A percentile compares a stretch with the other conserved stretches of the same genome.
Conservation (phyloP, 192 early-diverging fungal genomes). For the Spinellus fusiger region DNA sequence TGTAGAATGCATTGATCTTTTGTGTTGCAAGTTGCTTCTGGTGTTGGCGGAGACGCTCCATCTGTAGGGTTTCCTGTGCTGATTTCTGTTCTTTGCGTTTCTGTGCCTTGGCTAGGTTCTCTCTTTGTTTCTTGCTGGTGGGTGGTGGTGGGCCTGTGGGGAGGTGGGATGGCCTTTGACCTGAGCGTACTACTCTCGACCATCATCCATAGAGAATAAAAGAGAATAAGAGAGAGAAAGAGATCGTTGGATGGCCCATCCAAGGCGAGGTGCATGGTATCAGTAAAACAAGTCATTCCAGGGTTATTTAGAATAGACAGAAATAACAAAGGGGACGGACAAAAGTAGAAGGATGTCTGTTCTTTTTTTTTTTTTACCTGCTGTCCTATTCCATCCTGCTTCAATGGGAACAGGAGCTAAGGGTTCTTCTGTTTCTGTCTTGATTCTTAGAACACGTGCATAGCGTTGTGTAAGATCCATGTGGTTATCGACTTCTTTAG, state of each 20-base stretch:
- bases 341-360: not conserved
- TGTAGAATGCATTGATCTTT: conserved; percentile 43
- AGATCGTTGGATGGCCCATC: no score
- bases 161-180: not conserved
- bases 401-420: conserved; percentile 13
- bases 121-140: conserved; percentile 57
- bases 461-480: conserved; percentile 17
- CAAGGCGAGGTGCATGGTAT: no score
- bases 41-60: conserved; percentile 50
- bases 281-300: no score
- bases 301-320: no score
- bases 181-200: not conserved
- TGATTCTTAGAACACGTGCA: conserved; percentile 25
- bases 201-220: not conserved
- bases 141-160: conserved; percentile 23
- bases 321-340: no score
- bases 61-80: conserved; percentile 43
- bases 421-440: conserved; percentile 4
- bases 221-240: not conserved
- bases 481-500: conserved; percentile 22
- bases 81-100: conserved; percentile 51
- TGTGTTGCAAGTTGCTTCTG: conserved; percentile 39
- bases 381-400: conserved; percentile 22
- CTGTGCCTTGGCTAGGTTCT: conserved; percentile 50
- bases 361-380: not conserved